Evolutionary conservation across 805 yeast genomes (phyloP), one percentile per base, ranked within the genome.

Genomic region (Monosporozyma aerobia): DNA sequence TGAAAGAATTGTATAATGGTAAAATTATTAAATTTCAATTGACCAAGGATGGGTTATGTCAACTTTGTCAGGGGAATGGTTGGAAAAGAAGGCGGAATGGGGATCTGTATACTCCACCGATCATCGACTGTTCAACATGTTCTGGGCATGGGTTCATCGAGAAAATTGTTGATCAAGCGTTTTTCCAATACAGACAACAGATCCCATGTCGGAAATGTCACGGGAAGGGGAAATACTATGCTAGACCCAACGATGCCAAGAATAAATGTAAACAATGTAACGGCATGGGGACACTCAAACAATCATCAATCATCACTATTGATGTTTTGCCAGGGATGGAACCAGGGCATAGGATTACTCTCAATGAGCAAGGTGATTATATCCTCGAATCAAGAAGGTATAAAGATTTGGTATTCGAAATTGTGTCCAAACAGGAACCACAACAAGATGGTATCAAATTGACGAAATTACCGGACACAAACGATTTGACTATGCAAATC

Each of bases 1-100:
- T 89, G 56, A 87, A 82, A 52, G 96, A 89, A 54, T 68, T 87
- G 44, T 90, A 80, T 73, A 81, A 80, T 57, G 97, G 98, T 3
- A 87, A 87, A 65, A 79, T 83, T 8, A 76, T 90, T 56, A 87
- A 87, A 63, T 78, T 87, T 61, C 77, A 86, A 3, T 77, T 86
- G 2, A 79, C 84, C 2, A 78, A 97, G 64, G 79, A 85, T 60
- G 74, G 85, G 9, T 69, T 90, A 1, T 92, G 99, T 72, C 67
- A 75, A 4, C 62, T 69, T 39, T 92, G 99, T 70, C 71, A 76
- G 43, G 97, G 97, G 2, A 69, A 78, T 0, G 97, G 97, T 2
- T 82, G 86, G 54, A 81, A 78, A 56, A 53, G 63, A 23, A 57
- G 57, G 50, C 57, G 55, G 40, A 59, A 59, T 52, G 67, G 65